phyloP scores from a whole-genome alignment of 2,329 filamentous ascomycete genomes.

The Stagonosporopsis tanaceti region DNA sequence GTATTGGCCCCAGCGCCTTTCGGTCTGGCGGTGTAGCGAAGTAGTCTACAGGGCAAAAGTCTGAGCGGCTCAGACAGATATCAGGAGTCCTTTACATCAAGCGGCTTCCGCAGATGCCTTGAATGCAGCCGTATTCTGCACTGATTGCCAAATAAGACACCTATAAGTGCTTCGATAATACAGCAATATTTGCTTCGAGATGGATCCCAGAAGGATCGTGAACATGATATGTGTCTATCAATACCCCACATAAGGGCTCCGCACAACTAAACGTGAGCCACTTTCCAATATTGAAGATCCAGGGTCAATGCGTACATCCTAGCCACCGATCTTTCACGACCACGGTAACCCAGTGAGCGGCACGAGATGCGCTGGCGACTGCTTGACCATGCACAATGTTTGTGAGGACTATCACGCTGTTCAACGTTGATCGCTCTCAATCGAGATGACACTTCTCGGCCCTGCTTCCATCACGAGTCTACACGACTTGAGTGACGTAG shows the following conservation, averaged over 20 bases:
- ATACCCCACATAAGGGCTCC: neutral
- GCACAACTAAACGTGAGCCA: neutral
- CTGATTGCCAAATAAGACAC: neutral
- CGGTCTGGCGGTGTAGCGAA: slow-evolving; percentile 1
- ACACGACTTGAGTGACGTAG: neutral
- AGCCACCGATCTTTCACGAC: neutral
- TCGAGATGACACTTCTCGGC: neutral
- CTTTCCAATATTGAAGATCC: neutral
- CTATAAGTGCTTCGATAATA: too few species aligned
- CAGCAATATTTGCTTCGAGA: too few species aligned
- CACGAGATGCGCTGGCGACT: neutral
- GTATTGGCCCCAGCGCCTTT: slow-evolving; percentile 7
- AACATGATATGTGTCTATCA: neutral
- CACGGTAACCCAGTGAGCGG: neutral
- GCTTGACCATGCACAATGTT: neutral
- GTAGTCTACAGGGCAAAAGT: neutral
- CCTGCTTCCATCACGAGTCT: neutral
- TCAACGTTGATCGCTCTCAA: neutral
- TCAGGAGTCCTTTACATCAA: too few species aligned
- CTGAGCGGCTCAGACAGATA: neutral
- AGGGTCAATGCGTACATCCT: neutral
- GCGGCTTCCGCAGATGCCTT: neutral
- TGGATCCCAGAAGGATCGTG: neutral
- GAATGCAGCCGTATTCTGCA: neutral
- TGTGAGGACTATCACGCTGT: too few species aligned